A percentile compares a stretch with the other conserved stretches of the same genome.
Evolutionary conservation across 352 stramenopile species (phyloP).

Genomic region (Phytophthora constricta): DNA sequence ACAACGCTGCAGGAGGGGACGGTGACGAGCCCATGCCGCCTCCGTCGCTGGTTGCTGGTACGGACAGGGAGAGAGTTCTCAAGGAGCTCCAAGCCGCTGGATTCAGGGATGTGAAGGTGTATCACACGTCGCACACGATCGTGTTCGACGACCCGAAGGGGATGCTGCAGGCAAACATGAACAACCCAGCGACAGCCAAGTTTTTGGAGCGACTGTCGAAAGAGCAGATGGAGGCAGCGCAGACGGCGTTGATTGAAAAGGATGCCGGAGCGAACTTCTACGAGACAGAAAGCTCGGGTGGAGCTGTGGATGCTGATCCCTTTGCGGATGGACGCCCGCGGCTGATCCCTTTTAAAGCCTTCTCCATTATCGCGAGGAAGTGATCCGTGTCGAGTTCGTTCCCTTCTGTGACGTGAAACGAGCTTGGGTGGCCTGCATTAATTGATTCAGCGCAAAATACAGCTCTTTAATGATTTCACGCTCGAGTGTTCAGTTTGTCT

Average conservation of each 20-base stretch:
- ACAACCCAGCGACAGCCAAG: conserved; percentile 34
- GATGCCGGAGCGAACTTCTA: conserved; percentile 32
- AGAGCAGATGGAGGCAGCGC: conserved; percentile 26
- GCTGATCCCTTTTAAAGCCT: conserved; percentile 36
- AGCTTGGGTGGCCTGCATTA: too few relatives aligned
- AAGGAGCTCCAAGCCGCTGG: conserved; percentile 34
- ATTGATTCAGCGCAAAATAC: too few relatives aligned
- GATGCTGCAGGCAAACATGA: conserved; percentile 34
- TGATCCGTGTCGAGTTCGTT: too few relatives aligned
- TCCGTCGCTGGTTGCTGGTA: conserved; percentile 13
- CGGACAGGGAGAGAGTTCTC: conserved; percentile 18
- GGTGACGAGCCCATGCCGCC: conserved; percentile 16
- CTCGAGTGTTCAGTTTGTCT: too few relatives aligned
- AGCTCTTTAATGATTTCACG: too few relatives aligned
- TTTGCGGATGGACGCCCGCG: conserved; percentile 27
- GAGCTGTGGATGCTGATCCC: conserved; percentile 1
- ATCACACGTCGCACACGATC: conserved; percentile 38
- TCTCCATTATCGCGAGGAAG: conserved; percentile 37
- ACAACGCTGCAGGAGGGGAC: conserved; percentile 27
- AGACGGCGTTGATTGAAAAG: conserved; percentile 29
- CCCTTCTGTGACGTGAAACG: too few relatives aligned
- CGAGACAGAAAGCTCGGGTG: neutral
- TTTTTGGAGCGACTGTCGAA: conserved; percentile 36
- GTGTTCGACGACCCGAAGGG: conserved; percentile 37
- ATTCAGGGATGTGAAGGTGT: conserved; percentile 34